Conservation (phyloP, 495 filamentous ascomycete genomes). For the Lepraria neglecta region DNA sequence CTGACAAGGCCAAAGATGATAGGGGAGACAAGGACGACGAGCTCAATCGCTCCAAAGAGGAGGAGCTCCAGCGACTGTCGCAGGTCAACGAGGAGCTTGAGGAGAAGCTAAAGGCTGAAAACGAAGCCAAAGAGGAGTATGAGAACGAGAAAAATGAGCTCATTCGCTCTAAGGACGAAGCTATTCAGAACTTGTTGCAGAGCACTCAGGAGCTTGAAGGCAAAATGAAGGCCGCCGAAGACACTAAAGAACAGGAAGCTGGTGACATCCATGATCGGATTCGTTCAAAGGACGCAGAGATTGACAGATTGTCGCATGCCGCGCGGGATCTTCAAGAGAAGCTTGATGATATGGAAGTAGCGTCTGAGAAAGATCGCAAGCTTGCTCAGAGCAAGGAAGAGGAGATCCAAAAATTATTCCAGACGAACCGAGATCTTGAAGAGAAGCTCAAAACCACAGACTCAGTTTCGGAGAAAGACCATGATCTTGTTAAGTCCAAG, state of each 20-base stretch:
- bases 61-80: slow-evolving; percentile 5
- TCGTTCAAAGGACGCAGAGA: slow-evolving; percentile 1
- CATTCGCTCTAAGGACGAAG: not conserved
- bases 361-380: too few species aligned
- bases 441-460: not conserved
- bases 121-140: not conserved
- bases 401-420: slow-evolving; percentile 5
- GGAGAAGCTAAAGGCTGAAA: not conserved
- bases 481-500: not conserved
- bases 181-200: not conserved
- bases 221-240: slow-evolving; percentile 2
- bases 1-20: not conserved
- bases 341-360: not conserved
- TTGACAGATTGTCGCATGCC: not conserved
- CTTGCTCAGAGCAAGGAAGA: not conserved
- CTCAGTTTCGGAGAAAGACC: not conserved
- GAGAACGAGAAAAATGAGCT: not conserved
- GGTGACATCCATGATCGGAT: not conserved
- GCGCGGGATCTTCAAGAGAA: not conserved
- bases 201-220: slow-evolving; percentile 1
- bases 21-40: not conserved
- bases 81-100: not conserved
- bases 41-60: not conserved
- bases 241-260: not conserved
- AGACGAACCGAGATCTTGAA: slow-evolving; percentile 3